A percentile compares a stretch with the other conserved stretches of the same genome.
Evolutionary conservation across 2,329 filamentous ascomycete genomes (phyloP).

Genomic region (Clonostachys sp.): DNA sequence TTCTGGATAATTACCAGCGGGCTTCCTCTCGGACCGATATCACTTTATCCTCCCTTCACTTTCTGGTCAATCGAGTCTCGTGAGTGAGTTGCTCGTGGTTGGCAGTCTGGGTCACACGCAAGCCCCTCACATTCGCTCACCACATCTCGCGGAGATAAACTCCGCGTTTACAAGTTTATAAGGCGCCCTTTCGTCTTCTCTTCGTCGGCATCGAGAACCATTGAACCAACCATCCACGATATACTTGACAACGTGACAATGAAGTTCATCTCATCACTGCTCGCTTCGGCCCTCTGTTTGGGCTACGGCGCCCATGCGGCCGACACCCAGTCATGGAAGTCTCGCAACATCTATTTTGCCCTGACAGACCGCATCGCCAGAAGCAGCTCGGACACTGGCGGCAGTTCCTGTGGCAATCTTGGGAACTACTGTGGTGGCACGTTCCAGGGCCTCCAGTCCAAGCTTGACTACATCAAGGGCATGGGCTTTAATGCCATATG

Average conservation of each 20-base stretch:
- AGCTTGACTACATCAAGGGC: conserved; percentile 58
- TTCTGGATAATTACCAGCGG: no score
- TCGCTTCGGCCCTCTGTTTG: not conserved
- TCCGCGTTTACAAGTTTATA: no score
- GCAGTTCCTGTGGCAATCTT: conserved; percentile 33
- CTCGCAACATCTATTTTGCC: conserved; percentile 53
- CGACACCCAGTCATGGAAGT: conserved; percentile 40
- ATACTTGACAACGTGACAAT: not conserved
- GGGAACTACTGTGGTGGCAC: conserved; percentile 55
- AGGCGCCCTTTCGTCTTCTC: no score
- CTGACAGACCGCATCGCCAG: conserved; percentile 52
- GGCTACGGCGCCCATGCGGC: conserved; percentile 14
- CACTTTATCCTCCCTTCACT: no score
- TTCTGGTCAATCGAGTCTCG: no score
- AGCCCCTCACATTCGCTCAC: no score
- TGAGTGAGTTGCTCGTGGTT: no score
- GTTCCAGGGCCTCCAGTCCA: conserved; percentile 51
- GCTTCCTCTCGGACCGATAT: no score
- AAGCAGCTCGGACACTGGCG: conserved; percentile 32
- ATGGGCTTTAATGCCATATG: conserved; percentile 56
- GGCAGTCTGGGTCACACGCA: no score
- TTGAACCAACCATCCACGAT: no score
- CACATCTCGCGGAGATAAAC: no score
- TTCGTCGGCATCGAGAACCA: no score
- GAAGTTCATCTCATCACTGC: not conserved